These are phyloP conservation scores for Globisporangium heterothallicum DNA, from an alignment of 352 stramenopile genomes.

Conservation along the genomic window DNA sequence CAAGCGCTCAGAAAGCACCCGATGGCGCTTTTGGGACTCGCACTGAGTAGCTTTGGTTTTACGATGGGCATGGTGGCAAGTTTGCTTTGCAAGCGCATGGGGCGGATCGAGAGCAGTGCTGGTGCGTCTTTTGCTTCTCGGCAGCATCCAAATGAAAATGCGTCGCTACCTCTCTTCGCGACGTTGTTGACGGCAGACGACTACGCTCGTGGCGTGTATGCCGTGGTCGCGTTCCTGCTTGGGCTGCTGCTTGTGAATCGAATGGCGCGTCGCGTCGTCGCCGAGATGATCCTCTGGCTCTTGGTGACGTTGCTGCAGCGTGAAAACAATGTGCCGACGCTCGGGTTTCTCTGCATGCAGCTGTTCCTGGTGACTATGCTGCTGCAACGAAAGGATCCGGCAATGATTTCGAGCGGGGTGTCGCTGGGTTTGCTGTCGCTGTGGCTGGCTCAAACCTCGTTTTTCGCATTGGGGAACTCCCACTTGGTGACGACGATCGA, in stretches of 20 bases:
- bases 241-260: conserved; percentile 4
- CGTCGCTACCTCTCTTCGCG: neutral
- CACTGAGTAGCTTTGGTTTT: conserved; percentile 14
- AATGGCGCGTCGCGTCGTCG: conserved; percentile 11
- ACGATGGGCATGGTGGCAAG: conserved; percentile 21
- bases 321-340: conserved; percentile 48
- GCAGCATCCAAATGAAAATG: neutral
- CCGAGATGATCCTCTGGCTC: conserved; percentile 62
- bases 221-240: conserved; percentile 9
- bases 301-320: conserved; percentile 55
- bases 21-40: conserved; percentile 1
- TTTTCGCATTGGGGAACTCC: conserved; percentile 86
- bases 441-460: conserved; percentile 62
- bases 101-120: conserved; percentile 1
- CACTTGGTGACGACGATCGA: conserved; percentile 88
- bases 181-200: conserved; percentile 23
- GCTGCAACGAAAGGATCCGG: neutral
- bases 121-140: no score
- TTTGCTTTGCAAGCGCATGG: conserved; percentile 13
- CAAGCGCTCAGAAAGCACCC: neutral
- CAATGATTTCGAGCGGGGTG: conserved; percentile 6
- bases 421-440: conserved; percentile 23
- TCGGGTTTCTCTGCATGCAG: conserved; percentile 48
- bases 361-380: conserved; percentile 26
- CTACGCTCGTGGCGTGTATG: conserved; percentile 50